Base-by-base conservation (phyloP, 2,329 filamentous ascomycete genomes). In the Penicillium occitanis region DNA sequence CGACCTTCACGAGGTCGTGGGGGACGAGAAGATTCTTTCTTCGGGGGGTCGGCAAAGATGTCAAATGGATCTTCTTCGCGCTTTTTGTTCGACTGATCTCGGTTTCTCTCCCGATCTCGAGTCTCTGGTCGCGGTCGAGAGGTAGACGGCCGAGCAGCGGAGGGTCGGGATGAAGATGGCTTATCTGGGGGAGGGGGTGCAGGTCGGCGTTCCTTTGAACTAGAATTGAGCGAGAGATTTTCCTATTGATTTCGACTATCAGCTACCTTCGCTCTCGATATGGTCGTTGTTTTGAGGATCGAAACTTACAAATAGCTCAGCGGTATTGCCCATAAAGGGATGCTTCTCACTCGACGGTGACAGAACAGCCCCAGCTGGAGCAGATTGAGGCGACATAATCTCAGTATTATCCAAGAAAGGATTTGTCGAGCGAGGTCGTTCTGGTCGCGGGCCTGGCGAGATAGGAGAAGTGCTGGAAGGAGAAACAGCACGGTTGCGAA, bases 221-320 rank as follows among this genome's bases (percentile, higher is more conserved):
- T 75, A 28, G 74, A 64, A 67, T 78, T 75, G 35, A 80, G 68
- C 5, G 75, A 77, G 46, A 81, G 76, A 50, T 76, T 80, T 64
- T 78, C 78, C 78, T 80, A 66, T 11, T 58, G 50, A 44, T 8
- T 64, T 53, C 28, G 22, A 10, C 30, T 7, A 22, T 65, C 30
- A n/a, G 33, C 37, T 61, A 68, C 35, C 61, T 19, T 35, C 13
- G 35, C 33, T n/a, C 63, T 63, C 37, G 40, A 58, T 40, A 62
- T 28, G 64, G 63, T 48, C 65, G 19, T 33, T 30, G 63, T 58
- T 46, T 42, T 40, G 33, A 17, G 13, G 5, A 44, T 46, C 46
- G n/a, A 51, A 5, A 85, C 86, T 75, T 84, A 88, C 86, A 80
- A 88, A 88, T 69, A 88, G 81, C 69, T 87, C 85, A 68, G 84